Conservation (phyloP, 2,329 filamentous ascomycete genomes). For the Pseudocercospora fuligena region DNA sequence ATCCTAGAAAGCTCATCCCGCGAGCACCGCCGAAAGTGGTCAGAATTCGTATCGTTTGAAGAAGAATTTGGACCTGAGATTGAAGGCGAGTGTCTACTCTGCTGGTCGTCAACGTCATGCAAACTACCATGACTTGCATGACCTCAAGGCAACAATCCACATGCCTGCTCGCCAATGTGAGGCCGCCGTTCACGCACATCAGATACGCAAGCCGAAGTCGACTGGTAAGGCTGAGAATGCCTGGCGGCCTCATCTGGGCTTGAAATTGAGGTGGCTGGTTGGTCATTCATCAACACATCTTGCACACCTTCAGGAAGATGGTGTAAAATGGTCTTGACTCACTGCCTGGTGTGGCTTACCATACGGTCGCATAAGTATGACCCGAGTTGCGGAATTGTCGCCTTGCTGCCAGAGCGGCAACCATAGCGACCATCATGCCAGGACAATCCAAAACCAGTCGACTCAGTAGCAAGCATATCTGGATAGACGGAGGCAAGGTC, state of each 20-base stretch:
- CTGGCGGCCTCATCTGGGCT: neutral
- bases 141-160: neutral
- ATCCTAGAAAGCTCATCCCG: too few relatives aligned
- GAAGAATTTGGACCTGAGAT: too few relatives aligned
- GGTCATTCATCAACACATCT: neutral
- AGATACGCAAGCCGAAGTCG: neutral
- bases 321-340: neutral
- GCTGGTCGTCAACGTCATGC: neutral
- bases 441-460: too few relatives aligned
- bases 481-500: neutral
- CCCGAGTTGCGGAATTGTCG: neutral
- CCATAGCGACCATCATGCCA: too few relatives aligned
- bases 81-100: too few relatives aligned
- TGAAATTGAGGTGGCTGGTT: neutral
- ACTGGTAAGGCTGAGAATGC: neutral
- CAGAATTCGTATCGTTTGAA: too few relatives aligned
- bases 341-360: neutral
- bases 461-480: neutral
- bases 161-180: neutral
- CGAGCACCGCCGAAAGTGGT: too few relatives aligned
- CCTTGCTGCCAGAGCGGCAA: too few relatives aligned
- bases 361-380: neutral
- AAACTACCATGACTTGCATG: neutral
- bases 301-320: neutral
- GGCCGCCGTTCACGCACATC: neutral